These are phyloP conservation scores for Sordariomycetes sp. DNA, from an alignment of 2,329 filamentous ascomycete genomes.

Conservation along the genomic window DNA sequence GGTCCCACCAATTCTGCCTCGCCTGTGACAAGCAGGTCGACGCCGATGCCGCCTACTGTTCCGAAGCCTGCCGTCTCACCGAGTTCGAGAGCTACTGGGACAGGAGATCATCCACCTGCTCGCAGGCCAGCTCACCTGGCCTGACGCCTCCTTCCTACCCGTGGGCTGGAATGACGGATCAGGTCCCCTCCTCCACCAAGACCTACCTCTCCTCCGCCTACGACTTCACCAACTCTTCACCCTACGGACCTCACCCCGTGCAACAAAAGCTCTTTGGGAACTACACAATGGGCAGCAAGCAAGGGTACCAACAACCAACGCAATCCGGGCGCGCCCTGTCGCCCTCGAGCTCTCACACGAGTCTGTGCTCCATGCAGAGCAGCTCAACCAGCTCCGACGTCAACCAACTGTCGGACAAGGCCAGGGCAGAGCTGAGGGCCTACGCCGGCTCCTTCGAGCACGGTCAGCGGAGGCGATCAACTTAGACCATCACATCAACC, in stretches of 20 bases:
- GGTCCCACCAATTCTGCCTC: constrained; percentile 90
- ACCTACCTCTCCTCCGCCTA: constrained; percentile 68
- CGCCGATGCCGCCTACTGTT: constrained; percentile 81
- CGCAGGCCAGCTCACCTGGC: constrained; percentile 48
- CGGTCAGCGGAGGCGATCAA: constrained; percentile 51
- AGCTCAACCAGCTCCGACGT: constrained; percentile 43
- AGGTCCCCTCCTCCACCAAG: constrained; percentile 23
- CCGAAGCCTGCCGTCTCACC: constrained; percentile 79
- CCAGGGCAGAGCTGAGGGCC: constrained; percentile 69
- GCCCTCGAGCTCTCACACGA: constrained; percentile 74
- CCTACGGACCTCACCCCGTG: constrained; percentile 39
- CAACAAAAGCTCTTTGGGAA: constrained; percentile 19
- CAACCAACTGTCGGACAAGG: constrained; percentile 61
- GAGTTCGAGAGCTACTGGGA: too few species aligned
- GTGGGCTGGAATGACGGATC: constrained; percentile 16
- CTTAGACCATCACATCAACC: constrained; percentile 23
- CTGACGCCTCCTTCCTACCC: constrained; percentile 41
- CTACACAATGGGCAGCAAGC: constrained; percentile 16
- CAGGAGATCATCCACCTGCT: constrained; percentile 52
- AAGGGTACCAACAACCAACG: too few species aligned
- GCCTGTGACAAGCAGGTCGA: constrained; percentile 74
- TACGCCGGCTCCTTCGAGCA: constrained; percentile 89
- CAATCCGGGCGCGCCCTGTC: constrained; percentile 35
- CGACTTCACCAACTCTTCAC: constrained; percentile 60
- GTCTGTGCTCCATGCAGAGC: constrained; percentile 71